Evolutionary conservation across 106 monocot genomes (phyloP).

Genomic region (Acorus calamus): DNA sequence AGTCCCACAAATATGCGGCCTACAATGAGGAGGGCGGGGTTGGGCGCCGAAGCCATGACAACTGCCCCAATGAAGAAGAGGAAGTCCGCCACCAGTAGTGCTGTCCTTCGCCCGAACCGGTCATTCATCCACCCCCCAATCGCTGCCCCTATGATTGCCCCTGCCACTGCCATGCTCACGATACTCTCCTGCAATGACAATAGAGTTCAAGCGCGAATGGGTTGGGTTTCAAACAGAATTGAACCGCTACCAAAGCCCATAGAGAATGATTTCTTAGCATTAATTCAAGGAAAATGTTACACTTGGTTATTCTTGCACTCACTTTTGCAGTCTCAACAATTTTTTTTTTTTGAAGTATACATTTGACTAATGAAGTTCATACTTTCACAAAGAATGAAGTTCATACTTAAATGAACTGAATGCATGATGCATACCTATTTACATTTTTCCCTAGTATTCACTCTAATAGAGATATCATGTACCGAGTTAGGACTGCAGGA

Average conservation of each 20-base stretch:
- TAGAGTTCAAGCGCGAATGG: background rate
- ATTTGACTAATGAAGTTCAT: too few species aligned
- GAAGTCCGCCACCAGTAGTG: constrained; percentile 55
- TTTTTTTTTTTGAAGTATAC: too few species aligned
- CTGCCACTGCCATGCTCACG: constrained; percentile 86
- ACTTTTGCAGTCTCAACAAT: too few species aligned
- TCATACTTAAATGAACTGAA: too few species aligned
- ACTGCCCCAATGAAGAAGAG: constrained; percentile 65
- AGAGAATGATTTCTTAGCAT: too few species aligned
- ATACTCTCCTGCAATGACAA: constrained; percentile 47
- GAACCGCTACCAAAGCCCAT: too few species aligned
- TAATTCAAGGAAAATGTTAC: too few species aligned
- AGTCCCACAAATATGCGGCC: constrained; percentile 78
- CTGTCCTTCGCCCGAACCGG: constrained; percentile 39
- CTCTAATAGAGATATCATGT: background rate
- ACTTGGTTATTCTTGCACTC: too few species aligned
- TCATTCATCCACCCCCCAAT: constrained; percentile 69
- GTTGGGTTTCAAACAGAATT: too few species aligned
- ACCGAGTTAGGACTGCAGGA: background rate
- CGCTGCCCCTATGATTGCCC: constrained; percentile 77
- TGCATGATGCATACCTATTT: too few species aligned
- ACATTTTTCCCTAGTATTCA: background rate
- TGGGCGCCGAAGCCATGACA: constrained; percentile 61
- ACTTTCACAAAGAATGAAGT: too few species aligned
- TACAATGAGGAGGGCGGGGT: constrained; percentile 32